A percentile compares a stretch with the other conserved stretches of the same genome.
Conservation (phyloP, 192 early-diverging fungal species). For the Podochytrium sp. region DNA sequence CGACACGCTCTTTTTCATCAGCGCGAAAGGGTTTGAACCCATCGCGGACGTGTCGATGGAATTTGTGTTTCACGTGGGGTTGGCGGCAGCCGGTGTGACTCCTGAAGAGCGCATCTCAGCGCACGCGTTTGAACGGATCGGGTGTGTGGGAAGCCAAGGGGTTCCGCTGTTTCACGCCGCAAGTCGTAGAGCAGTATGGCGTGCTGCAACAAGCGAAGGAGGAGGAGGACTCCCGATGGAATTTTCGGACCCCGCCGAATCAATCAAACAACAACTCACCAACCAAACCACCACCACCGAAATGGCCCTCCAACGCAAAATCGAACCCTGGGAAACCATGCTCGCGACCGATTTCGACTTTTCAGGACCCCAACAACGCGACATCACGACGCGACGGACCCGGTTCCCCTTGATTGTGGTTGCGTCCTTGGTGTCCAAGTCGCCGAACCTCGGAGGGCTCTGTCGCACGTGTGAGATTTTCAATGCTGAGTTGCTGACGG, state of each 20-base stretch:
- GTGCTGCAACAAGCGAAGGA: too few species aligned
- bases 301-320: slow-evolving; percentile 57
- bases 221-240: too few species aligned
- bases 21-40: slow-evolving; percentile 49
- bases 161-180: not conserved
- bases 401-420: slow-evolving; percentile 63
- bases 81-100: slow-evolving; percentile 40
- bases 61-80: slow-evolving; percentile 55
- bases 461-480: slow-evolving; percentile 65
- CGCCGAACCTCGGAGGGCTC: slow-evolving; percentile 62
- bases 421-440: slow-evolving; percentile 56
- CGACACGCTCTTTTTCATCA: slow-evolving; percentile 47
- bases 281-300: too few species aligned
- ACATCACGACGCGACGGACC: not conserved
- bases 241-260: not conserved
- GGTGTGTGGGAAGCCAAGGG: not conserved
- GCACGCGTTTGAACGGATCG: slow-evolving; percentile 20
- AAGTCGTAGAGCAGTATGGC: too few species aligned
- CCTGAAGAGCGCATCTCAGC: slow-evolving; percentile 57
- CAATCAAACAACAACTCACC: too few species aligned
- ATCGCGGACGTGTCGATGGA: slow-evolving; percentile 54
- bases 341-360: slow-evolving; percentile 57
- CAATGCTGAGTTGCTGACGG: slow-evolving; percentile 56
- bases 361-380: slow-evolving; percentile 20
- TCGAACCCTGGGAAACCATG: slow-evolving; percentile 66